Evolutionary conservation across 129 eudicot species (phyloP).

Genomic region (Flaveria sonorensis): DNA sequence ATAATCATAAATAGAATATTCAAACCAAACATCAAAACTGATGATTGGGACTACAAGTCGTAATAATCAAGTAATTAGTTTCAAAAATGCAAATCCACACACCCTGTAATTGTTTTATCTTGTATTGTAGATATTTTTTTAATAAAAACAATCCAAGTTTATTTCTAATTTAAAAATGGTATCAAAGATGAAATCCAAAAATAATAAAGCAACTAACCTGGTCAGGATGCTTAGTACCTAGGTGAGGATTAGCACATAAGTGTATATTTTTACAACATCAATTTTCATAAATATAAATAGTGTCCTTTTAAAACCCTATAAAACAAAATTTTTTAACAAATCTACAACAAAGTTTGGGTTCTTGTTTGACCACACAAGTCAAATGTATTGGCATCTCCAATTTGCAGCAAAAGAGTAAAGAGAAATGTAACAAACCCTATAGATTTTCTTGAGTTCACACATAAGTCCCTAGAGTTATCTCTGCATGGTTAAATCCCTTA

Average conservation of each 20-base stretch:
- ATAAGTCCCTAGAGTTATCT: neutral
- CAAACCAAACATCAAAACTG: neutral
- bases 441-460: neutral
- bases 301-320: no score
- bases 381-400: neutral
- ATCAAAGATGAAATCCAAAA: neutral
- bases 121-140: neutral
- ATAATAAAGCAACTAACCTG: neutral
- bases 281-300: neutral
- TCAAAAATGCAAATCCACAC: neutral
- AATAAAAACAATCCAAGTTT: neutral
- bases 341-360: neutral
- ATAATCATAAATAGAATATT: neutral
- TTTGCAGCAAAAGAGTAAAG: neutral
- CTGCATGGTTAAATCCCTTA: neutral
- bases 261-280: neutral
- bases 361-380: conserved; percentile 7
- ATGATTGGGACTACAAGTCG: neutral
- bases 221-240: neutral
- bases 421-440: neutral
- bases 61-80: neutral
- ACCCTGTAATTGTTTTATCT: neutral
- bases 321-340: no score
- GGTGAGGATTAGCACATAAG: neutral
- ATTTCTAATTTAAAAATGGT: neutral